These are phyloP conservation scores for Glomus cerebriforme DNA, from an alignment of 192 early-diverging fungal genomes.

Conservation along the genomic window DNA sequence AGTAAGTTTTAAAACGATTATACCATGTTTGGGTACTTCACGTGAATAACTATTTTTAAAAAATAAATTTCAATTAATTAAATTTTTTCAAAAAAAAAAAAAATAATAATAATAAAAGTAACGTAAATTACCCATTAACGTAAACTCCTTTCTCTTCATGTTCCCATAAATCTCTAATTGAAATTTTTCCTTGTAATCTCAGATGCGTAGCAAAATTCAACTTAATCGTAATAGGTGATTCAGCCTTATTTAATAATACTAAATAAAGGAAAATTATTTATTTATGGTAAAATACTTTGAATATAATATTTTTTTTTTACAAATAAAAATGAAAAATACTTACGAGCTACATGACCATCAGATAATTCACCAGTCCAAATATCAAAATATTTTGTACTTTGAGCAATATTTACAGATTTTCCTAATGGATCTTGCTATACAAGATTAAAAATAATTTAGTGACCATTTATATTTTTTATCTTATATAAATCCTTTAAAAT, in stretches of 20 bases:
- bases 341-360: slow-evolving; percentile 15
- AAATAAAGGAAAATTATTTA: background rate
- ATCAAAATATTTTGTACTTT: background rate
- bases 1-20: background rate
- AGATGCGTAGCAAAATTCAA: background rate
- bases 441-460: background rate
- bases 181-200: background rate
- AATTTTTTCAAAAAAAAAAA: background rate
- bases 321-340: background rate
- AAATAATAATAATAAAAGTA: background rate
- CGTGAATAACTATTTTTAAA: background rate
- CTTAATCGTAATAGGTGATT: background rate
- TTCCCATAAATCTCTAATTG: slow-evolving; percentile 19
- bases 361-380: slow-evolving; percentile 11
- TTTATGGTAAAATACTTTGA: no score
- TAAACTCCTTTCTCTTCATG: background rate
- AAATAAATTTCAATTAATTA: no score
- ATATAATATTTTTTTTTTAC: background rate
- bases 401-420: background rate
- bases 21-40: slow-evolving; percentile 4
- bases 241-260: background rate
- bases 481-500: background rate
- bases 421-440: slow-evolving; percentile 56
- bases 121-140: background rate
- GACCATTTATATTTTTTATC: background rate